phyloP scores from a whole-genome alignment of 495 filamentous ascomycete species.

The Cladorrhinum samala region DNA sequence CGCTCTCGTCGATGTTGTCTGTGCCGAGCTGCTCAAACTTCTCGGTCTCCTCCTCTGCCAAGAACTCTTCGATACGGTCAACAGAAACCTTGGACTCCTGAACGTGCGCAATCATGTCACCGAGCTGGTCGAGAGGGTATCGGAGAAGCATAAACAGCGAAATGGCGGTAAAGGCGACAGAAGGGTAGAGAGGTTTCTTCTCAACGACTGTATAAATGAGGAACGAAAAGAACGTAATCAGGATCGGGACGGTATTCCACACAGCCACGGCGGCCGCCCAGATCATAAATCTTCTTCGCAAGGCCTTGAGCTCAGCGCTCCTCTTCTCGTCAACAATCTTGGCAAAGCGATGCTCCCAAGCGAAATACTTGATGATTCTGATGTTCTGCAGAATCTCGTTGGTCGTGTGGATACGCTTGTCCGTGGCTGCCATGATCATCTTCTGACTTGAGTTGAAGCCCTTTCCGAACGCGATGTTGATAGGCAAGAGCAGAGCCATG shows the following conservation, averaged over 20 bases:
- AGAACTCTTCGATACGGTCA: constrained; percentile 91
- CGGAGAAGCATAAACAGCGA: constrained; percentile 95
- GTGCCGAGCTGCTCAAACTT: constrained; percentile 83
- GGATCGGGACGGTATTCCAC: constrained; percentile 92
- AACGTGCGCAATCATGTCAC: constrained; percentile 98
- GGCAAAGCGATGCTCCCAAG: constrained; percentile 92
- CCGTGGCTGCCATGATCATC: constrained; percentile 86
- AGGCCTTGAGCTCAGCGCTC: constrained; percentile 63
- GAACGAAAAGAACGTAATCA: constrained; percentile 96
- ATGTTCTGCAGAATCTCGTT: constrained; percentile 98
- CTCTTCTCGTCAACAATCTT: constrained; percentile 85
- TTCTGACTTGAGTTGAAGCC: constrained; percentile 81
- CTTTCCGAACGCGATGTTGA: constrained; percentile 81
- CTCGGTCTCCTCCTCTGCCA: constrained; percentile 91
- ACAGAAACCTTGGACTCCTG: constrained; percentile 97
- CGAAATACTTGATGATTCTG: constrained; percentile 98
- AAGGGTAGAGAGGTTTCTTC: constrained; percentile 81
- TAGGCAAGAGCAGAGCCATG: constrained; percentile 80
- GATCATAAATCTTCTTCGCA: constrained; percentile 78
- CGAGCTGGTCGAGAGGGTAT: constrained; percentile 89
- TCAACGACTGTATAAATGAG: constrained; percentile 88
- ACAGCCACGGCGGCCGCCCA: constrained; percentile 89
- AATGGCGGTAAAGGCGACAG: constrained; percentile 91
- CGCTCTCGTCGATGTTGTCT: constrained; percentile 53
- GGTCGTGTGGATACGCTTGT: constrained; percentile 92